Evolutionary conservation across 1,284 basidiomycete genomes (phyloP), one percentile per base, ranked within the genome.

Genomic region (Boletus sp.): DNA sequence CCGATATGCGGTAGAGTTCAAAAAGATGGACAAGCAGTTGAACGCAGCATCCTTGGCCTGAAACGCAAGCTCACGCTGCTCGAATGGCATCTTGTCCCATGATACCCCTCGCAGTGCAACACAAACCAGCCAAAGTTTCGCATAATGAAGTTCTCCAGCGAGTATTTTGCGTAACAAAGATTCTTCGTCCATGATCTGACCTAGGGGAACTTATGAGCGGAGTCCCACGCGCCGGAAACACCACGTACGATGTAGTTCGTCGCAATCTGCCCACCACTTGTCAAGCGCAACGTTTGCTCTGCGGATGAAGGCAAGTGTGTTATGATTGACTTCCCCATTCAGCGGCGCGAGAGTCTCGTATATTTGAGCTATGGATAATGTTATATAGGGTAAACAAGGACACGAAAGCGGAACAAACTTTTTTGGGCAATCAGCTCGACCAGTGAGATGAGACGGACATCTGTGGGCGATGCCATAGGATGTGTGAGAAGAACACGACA

Each of bases 31-130:
- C 32, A 96, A 72, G 65, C 91, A 94, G 48, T 83, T 84, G 43
- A 86, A 82, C 2, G 93, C 93, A 0, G 91, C 89, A 58, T 94
- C 88, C 67, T 94, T 94, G 8, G 92, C 93, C 60, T 93, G 88
- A 73, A 95, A 93, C 7, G 93, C 93, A 36, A 96, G 78, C 65
- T 95, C 92, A 27, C 90, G 82, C 65, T 95, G 93, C 62, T 94
- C 93, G 50, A 89, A 90, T 1, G 89, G 82, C 85, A 95, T 93
- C 69, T 92, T 94, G 60, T 95, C 91, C 88, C 92, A 95, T 9
- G 88, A 83, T 33, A 87, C 88, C 6, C 93, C 93, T 48, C 93
- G 81, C 30, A 96, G 73, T 8, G 91, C 92, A 5, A 94, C 88
- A 61, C 93, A 95, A 25, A 93, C 87, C 27, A 94, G 81, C 91